Percentiles rank a stretch among this genome's conserved stretches.
Evolutionary conservation across 2,329 filamentous ascomycete genomes (phyloP).

Genomic region (Alternaria burnsii): DNA sequence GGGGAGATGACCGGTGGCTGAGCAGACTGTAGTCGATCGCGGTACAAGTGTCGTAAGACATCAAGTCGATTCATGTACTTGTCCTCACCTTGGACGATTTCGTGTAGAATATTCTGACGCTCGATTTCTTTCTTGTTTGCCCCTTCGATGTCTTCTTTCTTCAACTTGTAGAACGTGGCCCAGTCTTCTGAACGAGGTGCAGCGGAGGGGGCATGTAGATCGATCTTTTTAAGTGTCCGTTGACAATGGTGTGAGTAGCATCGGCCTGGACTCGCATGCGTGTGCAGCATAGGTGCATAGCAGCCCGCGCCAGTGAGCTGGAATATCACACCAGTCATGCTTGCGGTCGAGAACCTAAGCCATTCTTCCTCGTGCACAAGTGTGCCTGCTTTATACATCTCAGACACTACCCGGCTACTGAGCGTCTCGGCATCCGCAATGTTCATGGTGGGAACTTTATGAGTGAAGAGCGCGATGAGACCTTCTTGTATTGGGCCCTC

Average conservation of each 20-base stretch:
- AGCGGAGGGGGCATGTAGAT: slow-evolving; percentile 76
- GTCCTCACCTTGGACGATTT: slow-evolving; percentile 94
- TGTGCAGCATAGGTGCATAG: slow-evolving; percentile 85
- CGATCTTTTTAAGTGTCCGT: slow-evolving; percentile 92
- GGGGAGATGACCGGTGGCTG: slow-evolving; percentile 83
- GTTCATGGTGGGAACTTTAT: slow-evolving; percentile 98
- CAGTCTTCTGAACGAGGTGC: slow-evolving; percentile 78
- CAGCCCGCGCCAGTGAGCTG: slow-evolving; percentile 92
- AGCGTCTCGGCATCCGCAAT: slow-evolving; percentile 93
- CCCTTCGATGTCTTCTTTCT: slow-evolving; percentile 75
- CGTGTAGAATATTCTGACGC: slow-evolving; percentile 91
- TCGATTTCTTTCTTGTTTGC: slow-evolving; percentile 87
- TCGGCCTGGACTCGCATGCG: slow-evolving; percentile 71
- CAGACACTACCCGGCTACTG: slow-evolving; percentile 76
- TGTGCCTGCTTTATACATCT: slow-evolving; percentile 81
- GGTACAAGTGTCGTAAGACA: slow-evolving; percentile 83
- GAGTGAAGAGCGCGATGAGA: slow-evolving; percentile 85
- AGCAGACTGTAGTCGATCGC: slow-evolving; percentile 76
- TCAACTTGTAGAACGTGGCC: slow-evolving; percentile 87
- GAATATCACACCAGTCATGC: slow-evolving; percentile 88
- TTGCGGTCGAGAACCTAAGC: slow-evolving; percentile 87
- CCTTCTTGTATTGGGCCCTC: slow-evolving; percentile 86
- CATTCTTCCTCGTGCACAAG: slow-evolving; percentile 93
- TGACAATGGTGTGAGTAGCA: slow-evolving; percentile 97
- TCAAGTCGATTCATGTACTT: slow-evolving; percentile 88